Evolutionary conservation across 441 rosid genomes (phyloP).

Genomic region (Brassica hybrid): DNA sequence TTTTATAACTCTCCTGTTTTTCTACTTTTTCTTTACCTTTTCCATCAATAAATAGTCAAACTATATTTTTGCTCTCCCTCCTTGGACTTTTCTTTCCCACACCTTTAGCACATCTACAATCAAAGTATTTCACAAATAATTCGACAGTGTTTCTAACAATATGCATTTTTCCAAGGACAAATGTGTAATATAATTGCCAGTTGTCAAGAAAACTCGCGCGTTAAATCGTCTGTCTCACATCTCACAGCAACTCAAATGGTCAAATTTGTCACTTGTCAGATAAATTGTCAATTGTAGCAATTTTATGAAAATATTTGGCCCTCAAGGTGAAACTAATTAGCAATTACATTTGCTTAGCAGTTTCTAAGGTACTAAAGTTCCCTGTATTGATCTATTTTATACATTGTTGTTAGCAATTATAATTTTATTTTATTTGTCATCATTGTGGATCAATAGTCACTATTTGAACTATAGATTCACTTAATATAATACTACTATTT

Average conservation of each 20-base stretch:
- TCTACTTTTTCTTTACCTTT: slow-evolving; percentile 32
- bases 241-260: slow-evolving; percentile 1
- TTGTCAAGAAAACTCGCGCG: not conserved
- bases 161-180: not conserved
- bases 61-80: slow-evolving; percentile 20
- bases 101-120: not conserved
- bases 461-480: not conserved
- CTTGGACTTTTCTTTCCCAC: slow-evolving; percentile 18
- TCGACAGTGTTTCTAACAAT: not conserved
- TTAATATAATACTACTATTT: not conserved
- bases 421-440: not conserved
- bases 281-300: not conserved
- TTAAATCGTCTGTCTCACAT: not conserved
- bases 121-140: not conserved
- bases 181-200: not conserved
- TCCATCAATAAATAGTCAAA: slow-evolving; percentile 31
- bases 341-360: not conserved
- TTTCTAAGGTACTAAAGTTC: not conserved
- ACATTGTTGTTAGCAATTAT: not conserved
- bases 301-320: not conserved
- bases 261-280: slow-evolving; percentile 11
- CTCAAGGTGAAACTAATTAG: slow-evolving; percentile 3
- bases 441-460: slow-evolving; percentile 9
- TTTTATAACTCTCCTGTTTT: not conserved
- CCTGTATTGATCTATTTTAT: not conserved